These are phyloP conservation scores for Cladophialophora exuberans DNA, from an alignment of 2,329 filamentous ascomycete genomes.

Conservation along the genomic window DNA sequence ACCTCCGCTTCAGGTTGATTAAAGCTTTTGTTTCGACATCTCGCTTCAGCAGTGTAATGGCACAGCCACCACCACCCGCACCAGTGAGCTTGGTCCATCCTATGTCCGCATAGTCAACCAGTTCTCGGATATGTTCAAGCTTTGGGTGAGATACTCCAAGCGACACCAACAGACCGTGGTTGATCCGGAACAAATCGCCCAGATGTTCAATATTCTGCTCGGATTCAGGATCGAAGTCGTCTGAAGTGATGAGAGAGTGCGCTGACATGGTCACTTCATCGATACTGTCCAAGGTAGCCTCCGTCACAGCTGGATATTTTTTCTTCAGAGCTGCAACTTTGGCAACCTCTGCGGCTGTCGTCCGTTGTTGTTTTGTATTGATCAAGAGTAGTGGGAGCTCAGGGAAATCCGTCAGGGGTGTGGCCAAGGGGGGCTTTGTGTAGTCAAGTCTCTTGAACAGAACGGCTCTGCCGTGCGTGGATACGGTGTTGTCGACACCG, in stretches of 20 bases:
- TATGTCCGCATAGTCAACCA: constrained; percentile 85
- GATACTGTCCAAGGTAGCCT: constrained; percentile 81
- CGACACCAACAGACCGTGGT: constrained; percentile 88
- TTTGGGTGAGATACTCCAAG: constrained; percentile 93
- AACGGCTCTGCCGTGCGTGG: constrained; percentile 91
- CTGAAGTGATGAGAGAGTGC: constrained; percentile 58
- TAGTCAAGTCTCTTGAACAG: constrained; percentile 84
- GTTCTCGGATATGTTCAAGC: constrained; percentile 85
- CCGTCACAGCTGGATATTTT: constrained; percentile 75
- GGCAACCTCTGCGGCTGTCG: constrained; percentile 80
- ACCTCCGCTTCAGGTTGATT: constrained; percentile 64
- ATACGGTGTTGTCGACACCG: constrained; percentile 94
- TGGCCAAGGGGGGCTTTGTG: constrained; percentile 73
- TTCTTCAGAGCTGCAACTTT: constrained; percentile 78
- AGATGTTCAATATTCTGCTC: constrained; percentile 69
- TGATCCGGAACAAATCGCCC: constrained; percentile 88
- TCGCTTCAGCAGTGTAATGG: constrained; percentile 84
- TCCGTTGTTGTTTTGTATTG: constrained; percentile 85
- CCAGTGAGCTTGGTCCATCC: constrained; percentile 98
- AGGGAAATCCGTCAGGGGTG: constrained; percentile 81
- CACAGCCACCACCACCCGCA: constrained; percentile 92
- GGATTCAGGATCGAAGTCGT: constrained; percentile 69
- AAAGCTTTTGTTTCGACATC: constrained; percentile 62
- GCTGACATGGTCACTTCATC: constrained; percentile 65
- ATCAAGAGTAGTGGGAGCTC: constrained; percentile 88